phyloP scores from a whole-genome alignment of 768 basidiomycete species.

The Boletus barrowsii region DNA sequence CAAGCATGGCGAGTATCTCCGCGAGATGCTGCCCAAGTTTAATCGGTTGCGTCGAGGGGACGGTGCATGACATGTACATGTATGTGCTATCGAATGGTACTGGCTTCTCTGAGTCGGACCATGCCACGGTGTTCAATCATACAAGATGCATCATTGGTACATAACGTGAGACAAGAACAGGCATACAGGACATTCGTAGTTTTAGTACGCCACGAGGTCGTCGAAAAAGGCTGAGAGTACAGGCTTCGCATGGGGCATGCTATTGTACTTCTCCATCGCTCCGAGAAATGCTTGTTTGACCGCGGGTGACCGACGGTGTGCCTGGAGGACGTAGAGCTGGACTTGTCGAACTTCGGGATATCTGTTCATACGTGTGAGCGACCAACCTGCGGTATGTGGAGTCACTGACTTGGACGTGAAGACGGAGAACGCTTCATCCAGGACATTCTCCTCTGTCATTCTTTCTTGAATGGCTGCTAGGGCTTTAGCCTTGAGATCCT shows the following conservation, averaged over 20 bases:
- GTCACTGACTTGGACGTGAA: constrained; percentile 24
- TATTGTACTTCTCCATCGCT: background rate
- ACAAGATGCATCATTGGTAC: background rate
- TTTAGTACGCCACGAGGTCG: background rate
- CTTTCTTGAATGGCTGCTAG: constrained; percentile 17
- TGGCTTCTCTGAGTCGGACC: background rate
- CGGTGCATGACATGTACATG: constrained; percentile 38
- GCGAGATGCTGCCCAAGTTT: constrained; percentile 90
- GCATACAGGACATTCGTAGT: background rate
- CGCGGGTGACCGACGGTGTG: constrained; percentile 2
- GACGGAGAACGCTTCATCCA: constrained; percentile 26
- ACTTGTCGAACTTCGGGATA: constrained; percentile 13
- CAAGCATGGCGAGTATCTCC: constrained; percentile 89
- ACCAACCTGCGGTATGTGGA: background rate
- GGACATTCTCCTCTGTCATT: constrained; percentile 16
- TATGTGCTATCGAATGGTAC: background rate
- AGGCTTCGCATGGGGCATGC: constrained; percentile 9
- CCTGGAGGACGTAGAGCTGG: constrained; percentile 17
- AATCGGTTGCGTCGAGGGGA: constrained; percentile 68
- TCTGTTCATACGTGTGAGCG: constrained; percentile 8
- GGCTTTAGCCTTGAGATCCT: constrained; percentile 15
- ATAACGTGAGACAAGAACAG: background rate
- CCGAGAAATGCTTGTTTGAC: constrained; percentile 16
- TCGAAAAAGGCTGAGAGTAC: constrained; percentile 19
- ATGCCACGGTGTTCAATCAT: background rate